Percentiles rank a stretch among this genome's conserved stretches.
These are phyloP conservation scores for Diaporthe australafricana DNA, from an alignment of 2,329 filamentous ascomycete species.

Conservation along the genomic window DNA sequence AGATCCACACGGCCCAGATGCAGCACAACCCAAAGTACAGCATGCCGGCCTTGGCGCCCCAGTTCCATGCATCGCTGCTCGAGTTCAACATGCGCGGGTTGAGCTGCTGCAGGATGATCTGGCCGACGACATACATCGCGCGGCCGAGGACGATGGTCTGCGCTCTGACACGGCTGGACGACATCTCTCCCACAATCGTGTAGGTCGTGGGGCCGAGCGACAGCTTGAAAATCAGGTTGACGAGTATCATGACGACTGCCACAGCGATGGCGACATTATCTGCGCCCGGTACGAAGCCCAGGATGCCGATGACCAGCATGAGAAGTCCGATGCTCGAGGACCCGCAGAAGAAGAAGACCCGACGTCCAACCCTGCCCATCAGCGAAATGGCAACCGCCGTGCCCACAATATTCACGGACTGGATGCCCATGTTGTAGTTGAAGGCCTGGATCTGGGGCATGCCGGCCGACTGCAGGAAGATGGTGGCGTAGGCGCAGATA, in stretches of 20 bases:
- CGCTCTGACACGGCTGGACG: slow-evolving; percentile 56
- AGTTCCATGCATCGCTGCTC: slow-evolving; percentile 53
- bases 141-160: slow-evolving; percentile 61
- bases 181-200: slow-evolving; percentile 56
- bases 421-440: slow-evolving; percentile 59
- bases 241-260: slow-evolving; percentile 60
- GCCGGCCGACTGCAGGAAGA: slow-evolving; percentile 59
- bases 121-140: slow-evolving; percentile 59
- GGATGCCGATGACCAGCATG: slow-evolving; percentile 41
- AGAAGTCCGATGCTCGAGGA: slow-evolving; percentile 55
- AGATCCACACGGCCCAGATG: slow-evolving; percentile 60
- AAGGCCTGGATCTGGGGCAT: slow-evolving; percentile 57
- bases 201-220: slow-evolving; percentile 60
- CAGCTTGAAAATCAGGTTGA: slow-evolving; percentile 56
- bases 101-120: slow-evolving; percentile 59
- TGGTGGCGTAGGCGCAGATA: slow-evolving; percentile 61
- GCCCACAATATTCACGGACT: slow-evolving; percentile 62
- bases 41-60: slow-evolving; percentile 60
- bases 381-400: slow-evolving; percentile 63
- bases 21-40: slow-evolving; percentile 59
- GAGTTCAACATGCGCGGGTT: slow-evolving; percentile 61
- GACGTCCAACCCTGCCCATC: slow-evolving; percentile 61
- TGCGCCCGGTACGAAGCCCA: background rate
- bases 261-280: slow-evolving; percentile 45
- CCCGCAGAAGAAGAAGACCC: slow-evolving; percentile 58